Evolutionary conservation across 331 rosid genomes (phyloP).

Genomic region (Arachis monticola): DNA sequence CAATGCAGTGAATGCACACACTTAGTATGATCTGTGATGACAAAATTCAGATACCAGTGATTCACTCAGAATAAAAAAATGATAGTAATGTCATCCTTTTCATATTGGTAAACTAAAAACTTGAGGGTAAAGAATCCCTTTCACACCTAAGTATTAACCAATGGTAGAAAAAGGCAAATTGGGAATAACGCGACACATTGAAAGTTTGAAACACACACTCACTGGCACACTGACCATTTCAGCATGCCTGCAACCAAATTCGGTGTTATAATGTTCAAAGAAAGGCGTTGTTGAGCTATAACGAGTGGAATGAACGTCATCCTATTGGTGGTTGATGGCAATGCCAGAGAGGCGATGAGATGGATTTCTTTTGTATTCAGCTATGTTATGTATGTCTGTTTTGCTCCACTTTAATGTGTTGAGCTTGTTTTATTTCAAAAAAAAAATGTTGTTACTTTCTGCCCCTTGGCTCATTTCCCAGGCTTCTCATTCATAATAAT

Average conservation of each 20-base stretch:
- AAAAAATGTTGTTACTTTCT: neutral
- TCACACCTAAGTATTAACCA: conserved; percentile 7
- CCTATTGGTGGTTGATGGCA: too few relatives aligned
- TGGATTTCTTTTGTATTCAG: too few relatives aligned
- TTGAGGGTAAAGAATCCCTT: neutral
- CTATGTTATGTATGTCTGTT: too few relatives aligned
- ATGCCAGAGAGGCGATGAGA: too few relatives aligned
- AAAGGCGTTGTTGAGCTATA: too few relatives aligned
- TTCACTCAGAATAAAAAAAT: too few relatives aligned
- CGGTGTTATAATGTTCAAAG: neutral
- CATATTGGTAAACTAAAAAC: neutral
- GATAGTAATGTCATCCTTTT: neutral
- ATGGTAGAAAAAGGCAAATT: conserved; percentile 25
- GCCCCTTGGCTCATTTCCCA: conserved; percentile 51
- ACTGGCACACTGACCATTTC: conserved; percentile 42
- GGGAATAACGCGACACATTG: conserved; percentile 18
- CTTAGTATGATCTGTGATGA: too few relatives aligned
- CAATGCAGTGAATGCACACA: too few relatives aligned
- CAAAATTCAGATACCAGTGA: too few relatives aligned
- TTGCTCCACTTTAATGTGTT: too few relatives aligned
- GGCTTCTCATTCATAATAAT: conserved; percentile 25
- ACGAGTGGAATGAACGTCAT: too few relatives aligned
- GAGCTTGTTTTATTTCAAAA: too few relatives aligned
- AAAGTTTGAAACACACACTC: neutral
- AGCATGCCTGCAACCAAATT: conserved; percentile 57